phyloP scores from a whole-genome alignment of 495 filamentous ascomycete species.

The Daldinia childiae region DNA sequence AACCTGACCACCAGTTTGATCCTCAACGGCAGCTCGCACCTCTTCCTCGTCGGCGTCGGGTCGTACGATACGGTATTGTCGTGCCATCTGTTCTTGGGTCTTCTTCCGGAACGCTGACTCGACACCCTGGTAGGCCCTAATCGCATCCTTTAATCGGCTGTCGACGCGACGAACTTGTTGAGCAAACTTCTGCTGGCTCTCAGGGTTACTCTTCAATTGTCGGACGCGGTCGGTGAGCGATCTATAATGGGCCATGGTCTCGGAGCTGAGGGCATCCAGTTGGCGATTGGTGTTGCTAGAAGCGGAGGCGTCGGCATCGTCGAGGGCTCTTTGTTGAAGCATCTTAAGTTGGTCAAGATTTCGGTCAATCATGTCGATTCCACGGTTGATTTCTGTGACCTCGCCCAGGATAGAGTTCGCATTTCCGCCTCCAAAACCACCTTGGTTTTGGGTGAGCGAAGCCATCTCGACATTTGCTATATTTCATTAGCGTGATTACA shows the following conservation, averaged over 20 bases:
- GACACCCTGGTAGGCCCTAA: conserved; percentile 79
- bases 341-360: conserved; percentile 67
- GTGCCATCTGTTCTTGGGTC: conserved; percentile 80
- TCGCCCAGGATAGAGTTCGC: conserved; percentile 84
- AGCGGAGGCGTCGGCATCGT: conserved; percentile 65
- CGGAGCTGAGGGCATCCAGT: conserved; percentile 67
- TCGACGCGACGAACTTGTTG: conserved; percentile 83
- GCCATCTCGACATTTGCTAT: conserved; percentile 69
- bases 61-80: conserved; percentile 88
- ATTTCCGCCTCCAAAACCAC: conserved; percentile 56
- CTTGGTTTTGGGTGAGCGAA: conserved; percentile 60
- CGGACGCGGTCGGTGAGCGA: conserved; percentile 77
- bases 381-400: conserved; percentile 77
- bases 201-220: conserved; percentile 80
- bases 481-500: conserved; percentile 21
- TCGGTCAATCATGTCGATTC: conserved; percentile 76
- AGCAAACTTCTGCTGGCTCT: conserved; percentile 73
- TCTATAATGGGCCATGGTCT: conserved; percentile 84
- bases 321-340: conserved; percentile 67
- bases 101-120: conserved; percentile 81
- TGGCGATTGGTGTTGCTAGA: conserved; percentile 62
- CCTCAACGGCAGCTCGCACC: conserved; percentile 77
- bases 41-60: conserved; percentile 86
- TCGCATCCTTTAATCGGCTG: conserved; percentile 77
- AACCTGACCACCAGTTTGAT: conserved; percentile 72